Conservation (phyloP, 129 eudicot genomes). For the Apium graveolens region DNA sequence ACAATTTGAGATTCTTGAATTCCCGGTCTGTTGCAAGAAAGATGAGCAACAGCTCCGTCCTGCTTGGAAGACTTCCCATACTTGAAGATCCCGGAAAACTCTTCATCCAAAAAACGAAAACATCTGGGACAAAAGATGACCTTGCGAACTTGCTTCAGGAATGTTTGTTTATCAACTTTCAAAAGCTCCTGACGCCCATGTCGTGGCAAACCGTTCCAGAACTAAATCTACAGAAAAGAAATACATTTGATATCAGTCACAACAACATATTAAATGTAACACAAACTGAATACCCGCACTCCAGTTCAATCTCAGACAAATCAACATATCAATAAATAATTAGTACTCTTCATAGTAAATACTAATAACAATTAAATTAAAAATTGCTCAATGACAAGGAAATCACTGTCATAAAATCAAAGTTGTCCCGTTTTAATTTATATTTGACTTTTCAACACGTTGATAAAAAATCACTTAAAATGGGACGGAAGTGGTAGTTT, state of each 20-base stretch:
- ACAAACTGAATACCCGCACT: background rate
- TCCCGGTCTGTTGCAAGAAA: constrained; percentile 30
- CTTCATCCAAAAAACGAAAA: constrained; percentile 74
- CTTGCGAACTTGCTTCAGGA: constrained; percentile 79
- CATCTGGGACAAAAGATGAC: constrained; percentile 90
- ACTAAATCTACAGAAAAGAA: constrained; percentile 38
- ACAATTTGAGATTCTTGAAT: constrained; percentile 26
- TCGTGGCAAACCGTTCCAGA: constrained; percentile 72
- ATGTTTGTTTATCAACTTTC: constrained; percentile 75
- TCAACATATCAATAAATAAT: background rate
- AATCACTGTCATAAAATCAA: background rate
- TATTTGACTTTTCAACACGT: too few relatives aligned
- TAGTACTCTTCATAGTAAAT: background rate
- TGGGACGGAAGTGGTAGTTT: too few relatives aligned
- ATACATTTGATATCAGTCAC: too few relatives aligned
- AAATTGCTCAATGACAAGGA: background rate
- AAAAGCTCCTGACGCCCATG: constrained; percentile 73
- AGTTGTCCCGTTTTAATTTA: background rate
- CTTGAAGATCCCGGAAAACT: constrained; percentile 73
- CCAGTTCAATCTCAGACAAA: background rate
- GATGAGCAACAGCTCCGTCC: constrained; percentile 45
- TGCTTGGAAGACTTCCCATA: constrained; percentile 83
- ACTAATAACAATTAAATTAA: background rate
- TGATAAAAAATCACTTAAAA: too few relatives aligned
- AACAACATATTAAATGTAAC: too few relatives aligned